Evolutionary conservation across 768 basidiomycete species (phyloP), one percentile per base, ranked within the genome.

Genomic region (Crepidotus variabilis): DNA sequence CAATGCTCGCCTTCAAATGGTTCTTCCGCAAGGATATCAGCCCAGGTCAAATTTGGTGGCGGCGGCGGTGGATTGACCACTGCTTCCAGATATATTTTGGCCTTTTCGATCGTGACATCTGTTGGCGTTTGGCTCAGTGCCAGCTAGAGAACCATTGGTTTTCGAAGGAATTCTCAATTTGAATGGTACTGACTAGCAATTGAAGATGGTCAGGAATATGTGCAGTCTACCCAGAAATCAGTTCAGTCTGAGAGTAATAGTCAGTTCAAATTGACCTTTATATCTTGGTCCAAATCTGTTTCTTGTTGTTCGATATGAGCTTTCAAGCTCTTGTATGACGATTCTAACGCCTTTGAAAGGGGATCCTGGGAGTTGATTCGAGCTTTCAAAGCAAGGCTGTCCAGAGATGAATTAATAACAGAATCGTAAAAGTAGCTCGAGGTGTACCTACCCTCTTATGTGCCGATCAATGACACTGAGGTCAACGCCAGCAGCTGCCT

Each of bases 1-100:
- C 90, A 92, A 63, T 92, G 91, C 58, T 92, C 84, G 14, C 88
- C 92, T 68, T 92, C 88, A 58, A 90, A 88, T 2, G 90, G 89
- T 55, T 92, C 91, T 63, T 91, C 90, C 0, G 80, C 80, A 14
- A 93, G 77, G 51, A 94, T 92, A n/a, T 84, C 78, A 57, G 78
- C 75, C 92, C 92, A 94, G 2, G 87, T 90, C 6, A 91, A 69
- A 1, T 74, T 62, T 2, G 74, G 67, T 6, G 74, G 68, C 1
- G 70, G 62, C 2, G 69, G 62, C 1, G 72, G 72, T 21, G 83
- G 84, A 57, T 85, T 77, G 22, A 65, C 70, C 13, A 79, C 66
- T 0, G 61, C 65, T 28, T 85, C 72, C 6, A 87, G 72, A 60
- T 81, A 84, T 0, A 69, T 56, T 5, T 83, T 77, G n/a, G 86